These are phyloP conservation scores for Chiua virens DNA, from an alignment of 768 basidiomycete genomes.

Conservation along the genomic window DNA sequence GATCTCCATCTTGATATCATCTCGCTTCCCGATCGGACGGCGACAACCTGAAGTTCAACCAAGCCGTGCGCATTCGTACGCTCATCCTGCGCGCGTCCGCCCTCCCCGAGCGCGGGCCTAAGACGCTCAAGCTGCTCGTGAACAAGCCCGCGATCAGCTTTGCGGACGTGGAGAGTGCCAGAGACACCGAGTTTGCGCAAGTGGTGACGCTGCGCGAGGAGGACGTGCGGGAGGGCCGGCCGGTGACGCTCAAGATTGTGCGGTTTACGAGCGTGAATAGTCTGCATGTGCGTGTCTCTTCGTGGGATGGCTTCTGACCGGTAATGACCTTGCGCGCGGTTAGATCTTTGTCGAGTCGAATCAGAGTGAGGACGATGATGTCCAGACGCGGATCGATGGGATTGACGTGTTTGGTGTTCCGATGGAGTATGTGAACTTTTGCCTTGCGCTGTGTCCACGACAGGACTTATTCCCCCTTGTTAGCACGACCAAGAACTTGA, in stretches of 20 bases:
- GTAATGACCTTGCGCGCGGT: background rate
- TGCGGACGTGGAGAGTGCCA: constrained; percentile 58
- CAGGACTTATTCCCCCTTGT: constrained; percentile 2
- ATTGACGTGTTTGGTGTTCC: constrained; percentile 64
- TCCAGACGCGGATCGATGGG: constrained; percentile 58
- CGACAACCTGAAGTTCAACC: constrained; percentile 66
- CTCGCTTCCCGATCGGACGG: background rate
- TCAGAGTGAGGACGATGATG: constrained; percentile 57
- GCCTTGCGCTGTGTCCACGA: background rate
- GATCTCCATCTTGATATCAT: too few species aligned
- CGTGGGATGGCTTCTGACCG: background rate
- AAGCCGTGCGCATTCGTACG: constrained; percentile 61
- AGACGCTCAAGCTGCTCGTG: constrained; percentile 57
- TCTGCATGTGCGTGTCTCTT: constrained; percentile 53
- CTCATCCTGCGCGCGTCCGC: constrained; percentile 48
- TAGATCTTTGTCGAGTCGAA: constrained; percentile 73
- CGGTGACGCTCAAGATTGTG: constrained; percentile 58
- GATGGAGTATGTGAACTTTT: constrained; percentile 46
- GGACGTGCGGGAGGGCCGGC: constrained; percentile 44
- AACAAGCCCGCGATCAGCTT: constrained; percentile 65
- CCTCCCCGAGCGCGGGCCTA: constrained; percentile 49
- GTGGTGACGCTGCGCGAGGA: constrained; percentile 51
- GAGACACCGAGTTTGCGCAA: constrained; percentile 54
- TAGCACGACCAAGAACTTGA: constrained; percentile 40
- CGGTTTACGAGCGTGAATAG: constrained; percentile 69